Evolutionary conservation across 352 stramenopile species (phyloP), one percentile per base, ranked within the genome.

Genomic region (Globisporangium cystogenes): DNA sequence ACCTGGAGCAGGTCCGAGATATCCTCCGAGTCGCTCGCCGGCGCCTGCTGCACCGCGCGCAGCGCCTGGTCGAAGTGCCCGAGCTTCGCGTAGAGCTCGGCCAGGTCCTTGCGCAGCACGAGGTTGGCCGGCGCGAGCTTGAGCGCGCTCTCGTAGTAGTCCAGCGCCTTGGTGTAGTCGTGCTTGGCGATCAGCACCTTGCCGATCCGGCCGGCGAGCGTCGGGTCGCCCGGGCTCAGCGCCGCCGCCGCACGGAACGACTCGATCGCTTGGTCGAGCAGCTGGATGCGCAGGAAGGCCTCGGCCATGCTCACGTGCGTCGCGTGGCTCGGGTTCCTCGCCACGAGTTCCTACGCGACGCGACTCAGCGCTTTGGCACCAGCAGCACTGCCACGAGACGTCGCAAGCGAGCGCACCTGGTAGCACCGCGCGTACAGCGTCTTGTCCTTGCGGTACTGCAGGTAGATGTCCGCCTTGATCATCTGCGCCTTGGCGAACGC

Each of bases 401-500:
- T 6, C 14, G 33, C 3, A 11, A 39, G 12, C 5, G 33, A n/a
- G n/a, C n/a, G n/a, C n/a, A 70, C 76, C 58, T 90, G 72, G 59
- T 90, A 97, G 59, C 90, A 97, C 10, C 83, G 76, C 18, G 77
- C 83, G 66, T 96, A 98, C 36, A 81, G 61, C 24, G 84, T 57
- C 55, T 96, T 97, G 68, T 98, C 91, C 42, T 97, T 95, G 47
- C 83, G 74, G 56, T 97, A 83, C 50, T 83, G 83, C 21, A 98
- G 70, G 53, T 94, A 97, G 48, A 98, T 97, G 49, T 96, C 86
- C 16, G 93, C 94, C 59, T 98, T 98, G 51, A 96, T 72, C 62
- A 96, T 90, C 62, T 97, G 88, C 8, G 87, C 87, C 57, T 86
- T 91, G 5, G 70, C 62, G 58, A 95, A 98, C 2, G 82, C 75